A percentile compares a stretch with the other conserved stretches of the same genome.
These are phyloP conservation scores for Laetiporus sulphureus DNA, from an alignment of 1,284 basidiomycete genomes.

Conservation along the genomic window DNA sequence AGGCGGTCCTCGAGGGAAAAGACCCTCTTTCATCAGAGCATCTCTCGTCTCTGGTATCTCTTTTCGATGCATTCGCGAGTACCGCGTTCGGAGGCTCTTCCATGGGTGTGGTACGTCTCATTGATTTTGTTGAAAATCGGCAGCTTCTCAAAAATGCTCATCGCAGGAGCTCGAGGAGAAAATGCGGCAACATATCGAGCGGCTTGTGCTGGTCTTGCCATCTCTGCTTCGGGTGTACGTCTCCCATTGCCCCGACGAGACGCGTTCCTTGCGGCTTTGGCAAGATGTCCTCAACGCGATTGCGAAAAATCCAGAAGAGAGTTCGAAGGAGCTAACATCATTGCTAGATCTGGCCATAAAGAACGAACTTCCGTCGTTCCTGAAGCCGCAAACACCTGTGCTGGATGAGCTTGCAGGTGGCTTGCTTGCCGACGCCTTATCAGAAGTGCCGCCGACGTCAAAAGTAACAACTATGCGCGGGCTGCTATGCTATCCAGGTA, in stretches of 20 bases:
- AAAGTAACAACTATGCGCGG: slow-evolving; percentile 27
- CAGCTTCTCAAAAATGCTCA: not conserved
- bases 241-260: slow-evolving; percentile 31
- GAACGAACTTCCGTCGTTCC: slow-evolving; percentile 29
- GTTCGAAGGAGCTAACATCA: slow-evolving; percentile 22
- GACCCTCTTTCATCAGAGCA: slow-evolving; percentile 9
- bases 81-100: slow-evolving; percentile 33
- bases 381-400: slow-evolving; percentile 36
- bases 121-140: not conserved
- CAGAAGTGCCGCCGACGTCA: slow-evolving; percentile 9
- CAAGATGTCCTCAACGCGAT: slow-evolving; percentile 33
- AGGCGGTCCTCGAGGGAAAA: slow-evolving; percentile 17
- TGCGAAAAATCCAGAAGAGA: slow-evolving; percentile 24
- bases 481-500: slow-evolving; percentile 33
- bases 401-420: slow-evolving; percentile 29
- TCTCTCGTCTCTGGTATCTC: slow-evolving; percentile 25
- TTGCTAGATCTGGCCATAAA: slow-evolving; percentile 35
- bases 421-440: slow-evolving; percentile 27
- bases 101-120: slow-evolving; percentile 33
- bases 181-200: slow-evolving; percentile 30
- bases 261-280: slow-evolving; percentile 34
- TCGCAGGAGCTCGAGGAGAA: slow-evolving; percentile 41
- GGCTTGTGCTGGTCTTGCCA: slow-evolving; percentile 36
- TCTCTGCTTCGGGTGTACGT: slow-evolving; percentile 45
- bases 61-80: slow-evolving; percentile 36